Conservation (phyloP, 805 yeast genomes). For the Torulaspora indica region DNA sequence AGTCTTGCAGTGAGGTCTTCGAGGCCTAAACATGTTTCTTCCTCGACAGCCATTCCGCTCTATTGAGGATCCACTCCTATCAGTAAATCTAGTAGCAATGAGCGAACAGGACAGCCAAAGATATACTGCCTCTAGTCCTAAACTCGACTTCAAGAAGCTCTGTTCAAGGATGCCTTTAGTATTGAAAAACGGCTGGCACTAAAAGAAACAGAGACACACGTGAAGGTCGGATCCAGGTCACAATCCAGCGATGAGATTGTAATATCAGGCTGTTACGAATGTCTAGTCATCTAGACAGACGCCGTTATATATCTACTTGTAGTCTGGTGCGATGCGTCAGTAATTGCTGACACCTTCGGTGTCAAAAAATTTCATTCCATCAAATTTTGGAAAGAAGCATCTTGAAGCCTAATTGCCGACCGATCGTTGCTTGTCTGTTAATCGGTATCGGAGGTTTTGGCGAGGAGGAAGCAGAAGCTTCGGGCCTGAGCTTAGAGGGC, state of each 20-base stretch:
- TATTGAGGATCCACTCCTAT: not conserved
- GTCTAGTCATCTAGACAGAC: not conserved
- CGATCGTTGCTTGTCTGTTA: too few species aligned
- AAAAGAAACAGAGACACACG: not conserved
- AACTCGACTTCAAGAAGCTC: not conserved
- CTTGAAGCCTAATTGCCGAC: too few species aligned
- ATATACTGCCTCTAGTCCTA: not conserved
- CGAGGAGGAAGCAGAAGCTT: too few species aligned
- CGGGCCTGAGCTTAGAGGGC: too few species aligned
- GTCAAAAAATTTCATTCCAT: not conserved
- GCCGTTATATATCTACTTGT: not conserved
- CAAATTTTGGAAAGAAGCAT: not conserved
- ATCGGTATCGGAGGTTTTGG: too few species aligned
- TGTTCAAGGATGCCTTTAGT: not conserved
- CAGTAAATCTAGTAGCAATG: too few species aligned
- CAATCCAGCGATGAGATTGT: not conserved
- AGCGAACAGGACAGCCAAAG: too few species aligned
- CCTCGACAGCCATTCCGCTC: slow-evolving; percentile 1
- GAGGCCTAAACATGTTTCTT: slow-evolving; percentile 1
- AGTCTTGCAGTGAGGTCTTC: slow-evolving; percentile 7
- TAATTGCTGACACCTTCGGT: not conserved
- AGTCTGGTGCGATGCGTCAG: not conserved
- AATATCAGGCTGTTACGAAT: not conserved
- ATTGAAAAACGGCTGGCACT: not conserved
- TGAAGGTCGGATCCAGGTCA: not conserved